Evolutionary conservation across 2,329 filamentous ascomycete species (phyloP), one percentile per base, ranked within the genome.

Genomic region (Parascedosporium putredinis): DNA sequence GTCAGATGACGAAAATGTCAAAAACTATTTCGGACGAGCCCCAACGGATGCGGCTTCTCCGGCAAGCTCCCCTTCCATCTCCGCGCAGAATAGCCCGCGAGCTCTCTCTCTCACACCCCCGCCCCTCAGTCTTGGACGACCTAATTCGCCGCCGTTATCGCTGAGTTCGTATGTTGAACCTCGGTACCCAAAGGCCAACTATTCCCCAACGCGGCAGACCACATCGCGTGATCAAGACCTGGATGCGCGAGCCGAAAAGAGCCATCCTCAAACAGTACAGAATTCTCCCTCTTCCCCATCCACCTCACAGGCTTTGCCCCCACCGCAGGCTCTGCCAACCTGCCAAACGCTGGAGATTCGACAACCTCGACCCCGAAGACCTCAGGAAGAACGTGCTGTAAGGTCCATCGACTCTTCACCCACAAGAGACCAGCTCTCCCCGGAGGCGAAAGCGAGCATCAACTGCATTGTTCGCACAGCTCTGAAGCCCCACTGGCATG

Each of bases 381-480:
- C 67, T 40, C 67, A 67, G 51, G 63, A 65, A 9, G 57, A 68
- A 52, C 59, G 69, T 55, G 66, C 58, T 45, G 56, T 66, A 16
- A 72, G 76, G 24, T 78, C 79, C 58, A 66, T 75, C 42, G 83
- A 90, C 42, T 72, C 73, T 2, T 89, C 86, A n/a, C 85, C 86
- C 6, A 76, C 74, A 2, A 79, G 84, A 29, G 62, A 72, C 42
- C 59, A 64, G 9, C 77, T 95, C 58, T 85, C 90, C 1, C 80
- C 88, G 22, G 83, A 87, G 55, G 85, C 87, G 55, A 98, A 98
- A 65, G 83, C 87, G 56, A 88, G 83, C 60, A 85, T 98, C 55
- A 91, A 89, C 62, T 83, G 83, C 57, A 88, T 97, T 67, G 93
- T 97, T 57, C 86, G 88, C 55, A 73, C 76, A 38, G 88, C 86